These are phyloP conservation scores for Stephania yunnanensis DNA, from an alignment of 164 flowering plant species.

Conservation along the genomic window DNA sequence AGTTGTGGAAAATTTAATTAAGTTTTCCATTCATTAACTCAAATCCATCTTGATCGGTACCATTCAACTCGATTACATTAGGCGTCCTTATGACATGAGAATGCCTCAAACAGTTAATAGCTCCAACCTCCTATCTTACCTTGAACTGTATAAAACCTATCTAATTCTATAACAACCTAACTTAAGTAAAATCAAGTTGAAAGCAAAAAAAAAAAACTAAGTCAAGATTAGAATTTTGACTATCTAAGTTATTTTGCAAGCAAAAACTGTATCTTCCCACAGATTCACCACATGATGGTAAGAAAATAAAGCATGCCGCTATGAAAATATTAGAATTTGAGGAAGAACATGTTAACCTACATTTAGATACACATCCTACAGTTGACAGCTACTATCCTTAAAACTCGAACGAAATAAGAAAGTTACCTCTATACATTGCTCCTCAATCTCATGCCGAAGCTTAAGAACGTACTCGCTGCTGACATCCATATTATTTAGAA, in stretches of 20 bases:
- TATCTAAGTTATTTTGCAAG: background rate
- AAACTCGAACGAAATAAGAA: background rate
- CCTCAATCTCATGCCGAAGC: constrained; percentile 80
- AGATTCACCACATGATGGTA: too few species aligned
- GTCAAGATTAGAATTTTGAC: background rate
- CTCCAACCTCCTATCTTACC: too few species aligned
- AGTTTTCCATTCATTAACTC: background rate
- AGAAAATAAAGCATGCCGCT: too few species aligned
- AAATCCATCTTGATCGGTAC: background rate
- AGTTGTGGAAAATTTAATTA: background rate
- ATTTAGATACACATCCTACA: background rate
- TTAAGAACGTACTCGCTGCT: constrained; percentile 86
- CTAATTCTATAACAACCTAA: too few species aligned
- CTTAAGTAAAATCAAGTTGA: background rate
- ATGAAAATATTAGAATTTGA: too few species aligned
- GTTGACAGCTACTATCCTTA: too few species aligned
- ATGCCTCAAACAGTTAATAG: background rate
- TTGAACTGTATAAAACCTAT: too few species aligned
- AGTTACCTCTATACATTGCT: constrained; percentile 81
- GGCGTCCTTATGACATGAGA: background rate
- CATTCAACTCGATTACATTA: background rate
- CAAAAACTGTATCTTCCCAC: too few species aligned
- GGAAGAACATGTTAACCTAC: background rate
- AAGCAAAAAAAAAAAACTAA: background rate
- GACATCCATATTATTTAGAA: constrained; percentile 85